Conservation (phyloP, 768 basidiomycete species). For the Pleurotus salmoneostramineus region DNA sequence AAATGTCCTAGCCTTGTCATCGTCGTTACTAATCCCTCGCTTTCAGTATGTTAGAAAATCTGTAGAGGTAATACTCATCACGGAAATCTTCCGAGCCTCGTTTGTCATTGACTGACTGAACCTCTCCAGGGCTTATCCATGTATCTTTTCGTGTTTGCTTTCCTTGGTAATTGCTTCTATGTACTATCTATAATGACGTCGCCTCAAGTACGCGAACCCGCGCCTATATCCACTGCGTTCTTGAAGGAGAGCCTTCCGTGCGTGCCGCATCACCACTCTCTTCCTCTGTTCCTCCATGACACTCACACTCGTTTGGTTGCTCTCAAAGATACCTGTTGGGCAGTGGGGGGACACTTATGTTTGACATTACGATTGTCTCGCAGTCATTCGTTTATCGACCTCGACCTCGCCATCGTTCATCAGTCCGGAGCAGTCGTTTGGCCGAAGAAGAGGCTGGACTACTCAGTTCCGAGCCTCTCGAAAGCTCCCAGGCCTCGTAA, state of each 20-base stretch:
- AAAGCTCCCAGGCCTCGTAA: constrained; percentile 17
- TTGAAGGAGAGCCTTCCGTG: constrained; percentile 84
- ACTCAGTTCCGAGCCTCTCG: constrained; percentile 37
- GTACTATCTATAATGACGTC: constrained; percentile 86
- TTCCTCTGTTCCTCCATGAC: not conserved
- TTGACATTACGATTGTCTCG: constrained; percentile 87
- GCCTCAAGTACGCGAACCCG: constrained; percentile 54
- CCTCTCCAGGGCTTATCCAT: constrained; percentile 78
- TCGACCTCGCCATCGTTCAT: constrained; percentile 23
- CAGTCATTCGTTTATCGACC: constrained; percentile 80
- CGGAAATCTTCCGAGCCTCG: too few species aligned
- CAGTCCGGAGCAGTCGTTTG: constrained; percentile 18
- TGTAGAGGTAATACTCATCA: constrained; percentile 49
- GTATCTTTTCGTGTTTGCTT: constrained; percentile 90
- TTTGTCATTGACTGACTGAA: constrained; percentile 3
- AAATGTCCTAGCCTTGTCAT: not conserved
- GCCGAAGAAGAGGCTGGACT: constrained; percentile 50
- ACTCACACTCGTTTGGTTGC: not conserved
- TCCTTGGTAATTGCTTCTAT: constrained; percentile 91
- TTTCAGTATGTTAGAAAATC: constrained; percentile 82
- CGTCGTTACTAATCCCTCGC: constrained; percentile 3
- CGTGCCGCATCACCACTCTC: constrained; percentile 25
- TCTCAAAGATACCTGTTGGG: constrained; percentile 78
- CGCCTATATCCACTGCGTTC: constrained; percentile 59
- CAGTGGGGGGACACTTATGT: constrained; percentile 88